Percentiles rank a stretch among this genome's conserved stretches.
Evolutionary conservation across 768 basidiomycete genomes (phyloP).

Genomic region (Tulasnella sp.): DNA sequence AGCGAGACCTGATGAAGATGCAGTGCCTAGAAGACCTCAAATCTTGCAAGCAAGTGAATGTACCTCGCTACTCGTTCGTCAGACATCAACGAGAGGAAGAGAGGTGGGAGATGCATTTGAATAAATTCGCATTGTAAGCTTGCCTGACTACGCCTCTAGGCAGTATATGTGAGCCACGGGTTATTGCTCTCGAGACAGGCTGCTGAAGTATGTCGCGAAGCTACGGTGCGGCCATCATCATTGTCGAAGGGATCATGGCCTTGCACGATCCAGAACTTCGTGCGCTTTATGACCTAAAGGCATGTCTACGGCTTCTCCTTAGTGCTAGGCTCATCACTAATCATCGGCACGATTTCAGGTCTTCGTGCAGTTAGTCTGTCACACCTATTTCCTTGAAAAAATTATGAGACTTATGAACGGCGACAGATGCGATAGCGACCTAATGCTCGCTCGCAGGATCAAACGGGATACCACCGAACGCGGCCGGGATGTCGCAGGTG

Average conservation of each 20-base stretch:
- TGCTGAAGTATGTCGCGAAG: background rate
- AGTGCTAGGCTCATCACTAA: background rate
- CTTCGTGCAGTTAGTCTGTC: conserved; percentile 48
- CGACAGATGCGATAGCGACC: conserved; percentile 65
- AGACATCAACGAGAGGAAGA: conserved; percentile 74
- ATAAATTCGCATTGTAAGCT: conserved; percentile 13
- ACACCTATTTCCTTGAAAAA: background rate
- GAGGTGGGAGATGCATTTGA: conserved; percentile 22
- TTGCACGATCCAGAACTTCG: conserved; percentile 70
- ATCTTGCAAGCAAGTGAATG: conserved; percentile 68
- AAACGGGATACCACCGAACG: conserved; percentile 80
- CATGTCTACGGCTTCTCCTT: conserved; percentile 22
- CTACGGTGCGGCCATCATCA: conserved; percentile 88
- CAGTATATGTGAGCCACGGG: conserved; percentile 25
- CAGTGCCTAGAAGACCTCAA: conserved; percentile 84
- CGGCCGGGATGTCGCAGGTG: conserved; percentile 71
- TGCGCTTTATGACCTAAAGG: conserved; percentile 85
- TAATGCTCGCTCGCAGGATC: conserved; percentile 93
- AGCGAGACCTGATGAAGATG: background rate
- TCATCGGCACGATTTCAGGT: conserved; percentile 33
- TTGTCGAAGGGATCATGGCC: conserved; percentile 74
- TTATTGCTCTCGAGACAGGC: conserved; percentile 4
- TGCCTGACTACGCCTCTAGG: conserved; percentile 2
- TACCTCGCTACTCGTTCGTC: conserved; percentile 90
- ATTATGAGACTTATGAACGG: background rate